Evolutionary conservation across 495 filamentous ascomycete species (phyloP).

Genomic region (Penicillium manginii): DNA sequence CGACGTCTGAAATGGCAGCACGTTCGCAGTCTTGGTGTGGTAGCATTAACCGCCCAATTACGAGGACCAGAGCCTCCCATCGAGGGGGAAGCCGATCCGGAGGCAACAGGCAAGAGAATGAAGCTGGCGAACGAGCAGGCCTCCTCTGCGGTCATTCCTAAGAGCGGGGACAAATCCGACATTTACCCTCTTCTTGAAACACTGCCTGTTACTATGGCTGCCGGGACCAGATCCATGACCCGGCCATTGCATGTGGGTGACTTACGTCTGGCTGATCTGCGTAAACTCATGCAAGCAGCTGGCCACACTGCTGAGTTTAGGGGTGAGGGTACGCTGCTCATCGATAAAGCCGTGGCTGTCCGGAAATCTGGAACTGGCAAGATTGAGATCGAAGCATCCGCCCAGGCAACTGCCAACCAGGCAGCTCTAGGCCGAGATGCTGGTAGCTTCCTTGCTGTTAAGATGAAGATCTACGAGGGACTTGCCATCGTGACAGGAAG

Average conservation of each 20-base stretch:
- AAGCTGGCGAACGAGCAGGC: constrained; percentile 60
- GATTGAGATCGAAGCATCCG: constrained; percentile 85
- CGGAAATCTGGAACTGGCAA: constrained; percentile 82
- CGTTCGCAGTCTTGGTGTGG: constrained; percentile 84
- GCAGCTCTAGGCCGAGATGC: constrained; percentile 38
- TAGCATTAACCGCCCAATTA: constrained; percentile 77
- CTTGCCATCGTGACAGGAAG: constrained; percentile 77
- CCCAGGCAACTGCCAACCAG: constrained; percentile 46
- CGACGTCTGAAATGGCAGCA: constrained; percentile 92
- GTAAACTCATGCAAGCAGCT: constrained; percentile 76
- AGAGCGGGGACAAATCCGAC: constrained; percentile 35
- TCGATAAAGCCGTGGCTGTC: constrained; percentile 86
- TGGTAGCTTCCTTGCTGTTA: constrained; percentile 75
- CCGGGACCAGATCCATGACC: constrained; percentile 74
- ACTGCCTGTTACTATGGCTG: constrained; percentile 73
- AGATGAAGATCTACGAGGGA: constrained; percentile 80
- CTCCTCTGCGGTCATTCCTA: constrained; percentile 28
- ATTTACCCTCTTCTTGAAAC: constrained; percentile 72
- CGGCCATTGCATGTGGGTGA: constrained; percentile 96
- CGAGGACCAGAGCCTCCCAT: constrained; percentile 34
- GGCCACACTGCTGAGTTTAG: constrained; percentile 92
- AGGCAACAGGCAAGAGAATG: constrained; percentile 63
- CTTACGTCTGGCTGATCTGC: constrained; percentile 82
- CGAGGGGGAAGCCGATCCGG: constrained; percentile 38
- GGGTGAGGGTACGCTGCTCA: constrained; percentile 87